Conservation (phyloP, 176 grass and related monocot species). For the Leersia perrieri region DNA sequence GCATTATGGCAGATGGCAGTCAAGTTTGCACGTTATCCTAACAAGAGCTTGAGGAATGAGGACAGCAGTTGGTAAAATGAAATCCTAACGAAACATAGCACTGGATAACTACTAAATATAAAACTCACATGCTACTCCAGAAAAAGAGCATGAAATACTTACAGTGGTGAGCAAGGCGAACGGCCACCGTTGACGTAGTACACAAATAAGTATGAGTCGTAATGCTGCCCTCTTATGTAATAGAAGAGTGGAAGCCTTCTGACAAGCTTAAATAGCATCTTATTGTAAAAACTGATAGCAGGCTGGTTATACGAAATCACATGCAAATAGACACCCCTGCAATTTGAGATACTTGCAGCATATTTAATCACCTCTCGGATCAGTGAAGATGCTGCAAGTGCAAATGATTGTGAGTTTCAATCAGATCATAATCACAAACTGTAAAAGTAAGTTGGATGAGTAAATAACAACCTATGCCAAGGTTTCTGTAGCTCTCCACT, state of each 20-base stretch:
- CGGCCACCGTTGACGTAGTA: conserved; percentile 85
- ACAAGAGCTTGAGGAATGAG: not conserved
- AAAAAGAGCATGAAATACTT: conserved; percentile 46
- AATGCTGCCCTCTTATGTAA: conserved; percentile 87
- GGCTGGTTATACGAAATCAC: conserved; percentile 97
- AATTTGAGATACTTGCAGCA: conserved; percentile 77
- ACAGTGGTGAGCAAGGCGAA: conserved; percentile 85
- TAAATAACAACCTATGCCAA: conserved; percentile 75
- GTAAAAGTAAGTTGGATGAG: conserved; percentile 21
- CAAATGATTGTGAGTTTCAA: conserved; percentile 21
- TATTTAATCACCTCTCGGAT: conserved; percentile 95
- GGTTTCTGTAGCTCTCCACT: conserved; percentile 79
- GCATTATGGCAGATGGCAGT: not conserved
- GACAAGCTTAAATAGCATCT: conserved; percentile 87
- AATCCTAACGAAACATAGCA: conserved; percentile 7
- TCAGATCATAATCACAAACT: conserved; percentile 7
- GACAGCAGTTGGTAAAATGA: not conserved
- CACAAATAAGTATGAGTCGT: conserved; percentile 93
- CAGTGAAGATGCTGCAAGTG: conserved; percentile 79
- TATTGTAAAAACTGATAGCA: conserved; percentile 96
- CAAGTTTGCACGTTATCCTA: conserved; percentile 2
- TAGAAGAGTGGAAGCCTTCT: conserved; percentile 91
- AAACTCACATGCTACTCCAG: not conserved
- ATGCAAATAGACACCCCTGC: conserved; percentile 96
- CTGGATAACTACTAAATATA: conserved; percentile 15